These are phyloP conservation scores for Globisporangium solare DNA, from an alignment of 352 stramenopile species.

Conservation along the genomic window DNA sequence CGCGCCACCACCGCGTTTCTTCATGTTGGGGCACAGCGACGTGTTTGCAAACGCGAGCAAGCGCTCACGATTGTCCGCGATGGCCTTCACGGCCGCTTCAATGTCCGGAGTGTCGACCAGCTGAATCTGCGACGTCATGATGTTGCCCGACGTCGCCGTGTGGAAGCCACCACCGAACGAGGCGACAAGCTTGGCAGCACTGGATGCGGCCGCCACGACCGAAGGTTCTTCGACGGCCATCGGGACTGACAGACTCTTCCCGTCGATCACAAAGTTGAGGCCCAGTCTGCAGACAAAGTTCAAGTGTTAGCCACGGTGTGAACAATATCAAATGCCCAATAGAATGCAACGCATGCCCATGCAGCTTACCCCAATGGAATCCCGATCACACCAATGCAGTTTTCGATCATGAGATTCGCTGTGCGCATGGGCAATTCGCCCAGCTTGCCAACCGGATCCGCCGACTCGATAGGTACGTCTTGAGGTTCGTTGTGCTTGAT, in stretches of 20 bases:
- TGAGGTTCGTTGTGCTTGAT: conserved; percentile 24
- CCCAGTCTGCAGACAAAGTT: conserved; percentile 34
- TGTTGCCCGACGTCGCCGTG: conserved; percentile 71
- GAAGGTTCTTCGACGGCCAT: conserved; percentile 86
- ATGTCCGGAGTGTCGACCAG: conserved; percentile 72
- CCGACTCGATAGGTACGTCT: conserved; percentile 11
- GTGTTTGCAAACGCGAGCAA: conserved; percentile 72
- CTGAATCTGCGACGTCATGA: conserved; percentile 88
- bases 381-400: conserved; percentile 84
- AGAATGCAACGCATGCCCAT: neutral
- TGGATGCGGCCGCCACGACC: conserved; percentile 80
- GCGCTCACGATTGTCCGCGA: conserved; percentile 45
- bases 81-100: conserved; percentile 38
- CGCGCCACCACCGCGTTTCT: conserved; percentile 74
- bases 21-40: conserved; percentile 81
- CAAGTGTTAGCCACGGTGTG: too few species aligned
- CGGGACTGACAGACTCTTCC: conserved; percentile 67
- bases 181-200: conserved; percentile 77
- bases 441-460: conserved; percentile 39
- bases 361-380: conserved; percentile 65
- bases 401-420: conserved; percentile 89
- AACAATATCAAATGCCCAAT: neutral
- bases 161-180: conserved; percentile 64
- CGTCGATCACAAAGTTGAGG: conserved; percentile 86
- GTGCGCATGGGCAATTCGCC: conserved; percentile 71